Evolutionary conservation across 805 yeast genomes (phyloP).

Genomic region (Sungouiozyma intestinalis): DNA sequence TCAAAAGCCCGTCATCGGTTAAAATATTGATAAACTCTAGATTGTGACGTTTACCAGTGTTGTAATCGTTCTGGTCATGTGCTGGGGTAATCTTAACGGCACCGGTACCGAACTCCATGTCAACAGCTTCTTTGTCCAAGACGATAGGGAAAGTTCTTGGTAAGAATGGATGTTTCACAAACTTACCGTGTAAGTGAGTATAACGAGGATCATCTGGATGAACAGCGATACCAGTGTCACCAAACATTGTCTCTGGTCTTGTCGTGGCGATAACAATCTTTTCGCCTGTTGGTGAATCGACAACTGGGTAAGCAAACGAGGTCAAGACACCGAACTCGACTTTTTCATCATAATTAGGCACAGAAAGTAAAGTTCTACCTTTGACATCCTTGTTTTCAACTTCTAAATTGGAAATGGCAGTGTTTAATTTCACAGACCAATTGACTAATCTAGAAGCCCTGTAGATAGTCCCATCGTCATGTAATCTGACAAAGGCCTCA

Average conservation of each 20-base stretch:
- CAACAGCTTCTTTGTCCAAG: constrained; percentile 88
- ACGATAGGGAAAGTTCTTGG: constrained; percentile 80
- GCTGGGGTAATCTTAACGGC: constrained; percentile 99
- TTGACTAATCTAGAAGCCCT: constrained; percentile 88
- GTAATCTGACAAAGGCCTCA: constrained; percentile 84
- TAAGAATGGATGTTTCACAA: constrained; percentile 80
- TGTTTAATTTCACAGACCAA: constrained; percentile 92
- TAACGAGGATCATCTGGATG: constrained; percentile 93
- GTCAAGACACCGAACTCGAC: constrained; percentile 95
- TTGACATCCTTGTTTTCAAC: constrained; percentile 86
- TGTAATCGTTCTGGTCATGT: constrained; percentile 94
- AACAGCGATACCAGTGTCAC: constrained; percentile 96
- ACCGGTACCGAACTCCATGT: constrained; percentile 99
- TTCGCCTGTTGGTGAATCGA: constrained; percentile 58
- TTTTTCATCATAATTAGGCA: constrained; percentile 84
- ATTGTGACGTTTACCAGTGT: constrained; percentile 87
- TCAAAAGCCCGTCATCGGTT: constrained; percentile 85
- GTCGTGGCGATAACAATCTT: constrained; percentile 90
- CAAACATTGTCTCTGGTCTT: constrained; percentile 96
- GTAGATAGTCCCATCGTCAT: constrained; percentile 91
- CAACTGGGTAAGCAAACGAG: constrained; percentile 87
- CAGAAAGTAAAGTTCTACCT: constrained; percentile 69
- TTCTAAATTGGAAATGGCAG: constrained; percentile 93
- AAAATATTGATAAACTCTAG: constrained; percentile 81
- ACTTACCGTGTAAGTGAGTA: constrained; percentile 90